A percentile compares a stretch with the other conserved stretches of the same genome.
These are phyloP conservation scores for Garcia nutans DNA, from an alignment of 345 rosid genomes.

Conservation along the genomic window DNA sequence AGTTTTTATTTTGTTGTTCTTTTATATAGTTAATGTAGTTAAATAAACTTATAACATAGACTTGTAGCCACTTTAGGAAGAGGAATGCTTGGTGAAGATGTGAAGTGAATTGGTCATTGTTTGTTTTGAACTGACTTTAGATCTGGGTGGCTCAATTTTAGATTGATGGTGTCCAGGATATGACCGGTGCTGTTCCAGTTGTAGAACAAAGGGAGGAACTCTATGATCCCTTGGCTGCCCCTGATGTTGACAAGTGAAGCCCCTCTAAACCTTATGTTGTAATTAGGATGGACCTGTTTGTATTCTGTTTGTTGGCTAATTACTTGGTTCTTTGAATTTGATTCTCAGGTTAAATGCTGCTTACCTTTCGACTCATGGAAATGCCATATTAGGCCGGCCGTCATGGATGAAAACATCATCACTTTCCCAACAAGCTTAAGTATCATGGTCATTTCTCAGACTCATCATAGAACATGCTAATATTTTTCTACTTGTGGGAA, in stretches of 20 bases:
- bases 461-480: not conserved
- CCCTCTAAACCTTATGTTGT: constrained; percentile 4
- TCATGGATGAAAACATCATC: constrained; percentile 68
- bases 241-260: constrained; percentile 77
- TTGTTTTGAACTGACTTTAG: not conserved
- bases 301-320: constrained; percentile 10
- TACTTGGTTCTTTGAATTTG: constrained; percentile 21
- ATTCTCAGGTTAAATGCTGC: constrained; percentile 65
- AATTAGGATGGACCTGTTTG: too few species aligned
- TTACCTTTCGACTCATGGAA: constrained; percentile 79
- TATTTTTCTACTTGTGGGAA: not conserved
- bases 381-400: constrained; percentile 65
- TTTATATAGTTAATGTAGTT: not conserved
- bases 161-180: constrained; percentile 76
- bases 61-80: too few species aligned
- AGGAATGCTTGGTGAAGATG: not conserved
- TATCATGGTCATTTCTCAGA: not conserved
- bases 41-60: too few species aligned
- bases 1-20: not conserved
- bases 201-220: constrained; percentile 69
- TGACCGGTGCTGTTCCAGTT: constrained; percentile 48
- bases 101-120: not conserved
- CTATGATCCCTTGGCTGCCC: constrained; percentile 80
- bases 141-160: constrained; percentile 19
- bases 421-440: constrained; percentile 42